Percentiles rank a stretch among this genome's conserved stretches.
These are phyloP conservation scores for Tilletiopsis washingtonensis DNA, from an alignment of 1,284 basidiomycete species.

Conservation along the genomic window DNA sequence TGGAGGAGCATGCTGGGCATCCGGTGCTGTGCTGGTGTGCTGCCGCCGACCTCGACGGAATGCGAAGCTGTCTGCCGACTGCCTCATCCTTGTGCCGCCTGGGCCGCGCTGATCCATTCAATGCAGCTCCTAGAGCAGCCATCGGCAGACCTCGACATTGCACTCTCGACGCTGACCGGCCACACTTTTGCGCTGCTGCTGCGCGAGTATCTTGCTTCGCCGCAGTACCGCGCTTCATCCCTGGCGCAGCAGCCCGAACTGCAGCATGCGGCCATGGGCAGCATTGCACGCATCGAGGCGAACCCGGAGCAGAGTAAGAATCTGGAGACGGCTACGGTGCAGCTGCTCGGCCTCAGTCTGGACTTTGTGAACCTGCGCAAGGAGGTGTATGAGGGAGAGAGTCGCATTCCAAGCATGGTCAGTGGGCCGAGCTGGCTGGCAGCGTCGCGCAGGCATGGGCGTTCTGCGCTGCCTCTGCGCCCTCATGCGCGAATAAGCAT, in stretches of 20 bases:
- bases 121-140: conserved; percentile 68
- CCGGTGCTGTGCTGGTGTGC: no score
- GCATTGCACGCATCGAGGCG: conserved; percentile 69
- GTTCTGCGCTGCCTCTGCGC: background rate
- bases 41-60: background rate
- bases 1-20: background rate
- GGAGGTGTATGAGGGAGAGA: conserved; percentile 72
- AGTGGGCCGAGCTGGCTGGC: background rate
- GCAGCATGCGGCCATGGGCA: conserved; percentile 25
- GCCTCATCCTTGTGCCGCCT: no score
- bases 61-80: background rate
- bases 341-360: conserved; percentile 71
- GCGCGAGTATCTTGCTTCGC: conserved; percentile 58
- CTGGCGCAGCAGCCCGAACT: conserved; percentile 37
- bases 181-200: conserved; percentile 78
- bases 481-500: background rate
- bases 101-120: no score
- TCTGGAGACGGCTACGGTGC: conserved; percentile 88
- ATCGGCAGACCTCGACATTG: conserved; percentile 90
- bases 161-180: conserved; percentile 77
- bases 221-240: conserved; percentile 32
- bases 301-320: conserved; percentile 98
- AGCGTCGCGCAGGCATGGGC: background rate
- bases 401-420: conserved; percentile 79
- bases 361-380: conserved; percentile 95